phyloP scores from a whole-genome alignment of 208 protist species.

The Angomonas deanei region DNA sequence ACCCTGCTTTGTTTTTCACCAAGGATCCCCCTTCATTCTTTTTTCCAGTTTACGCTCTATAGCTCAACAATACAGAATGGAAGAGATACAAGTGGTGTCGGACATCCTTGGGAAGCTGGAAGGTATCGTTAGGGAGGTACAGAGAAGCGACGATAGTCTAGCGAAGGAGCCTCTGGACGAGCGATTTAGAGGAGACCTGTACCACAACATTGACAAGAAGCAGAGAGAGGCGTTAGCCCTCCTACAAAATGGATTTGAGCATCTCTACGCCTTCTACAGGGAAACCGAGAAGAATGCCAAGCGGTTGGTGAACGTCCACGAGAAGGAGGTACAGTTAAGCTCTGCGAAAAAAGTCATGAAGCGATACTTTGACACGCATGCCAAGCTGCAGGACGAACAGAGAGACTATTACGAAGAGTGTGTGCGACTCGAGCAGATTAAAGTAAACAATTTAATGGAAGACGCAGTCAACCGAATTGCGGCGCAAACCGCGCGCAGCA shows the following conservation, averaged over 20 bases:
- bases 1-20: no score
- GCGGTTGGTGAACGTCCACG: slow-evolving; percentile 18
- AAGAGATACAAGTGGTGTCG: neutral
- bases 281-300: slow-evolving; percentile 23
- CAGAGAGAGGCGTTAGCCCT: slow-evolving; percentile 38
- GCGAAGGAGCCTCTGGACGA: slow-evolving; percentile 15
- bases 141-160: slow-evolving; percentile 28
- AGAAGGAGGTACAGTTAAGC: slow-evolving; percentile 27
- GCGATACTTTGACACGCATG: slow-evolving; percentile 52
- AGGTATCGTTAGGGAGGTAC: slow-evolving; percentile 30
- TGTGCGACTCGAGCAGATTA: slow-evolving; percentile 14
- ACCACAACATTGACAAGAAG: slow-evolving; percentile 22
- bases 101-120: neutral
- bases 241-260: slow-evolving; percentile 20
- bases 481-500: neutral
- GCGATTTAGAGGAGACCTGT: slow-evolving; percentile 5
- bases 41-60: neutral
- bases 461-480: no score
- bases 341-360: slow-evolving; percentile 42
- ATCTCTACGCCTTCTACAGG: slow-evolving; percentile 20
- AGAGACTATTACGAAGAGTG: slow-evolving; percentile 14
- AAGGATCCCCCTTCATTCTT: no score
- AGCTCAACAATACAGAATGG: neutral
- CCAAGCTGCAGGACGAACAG: slow-evolving; percentile 15
- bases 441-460: slow-evolving; percentile 20